Evolutionary conservation across 371 early-diverging fungal genomes (phyloP).

Genomic region (Mortierella sp.): DNA sequence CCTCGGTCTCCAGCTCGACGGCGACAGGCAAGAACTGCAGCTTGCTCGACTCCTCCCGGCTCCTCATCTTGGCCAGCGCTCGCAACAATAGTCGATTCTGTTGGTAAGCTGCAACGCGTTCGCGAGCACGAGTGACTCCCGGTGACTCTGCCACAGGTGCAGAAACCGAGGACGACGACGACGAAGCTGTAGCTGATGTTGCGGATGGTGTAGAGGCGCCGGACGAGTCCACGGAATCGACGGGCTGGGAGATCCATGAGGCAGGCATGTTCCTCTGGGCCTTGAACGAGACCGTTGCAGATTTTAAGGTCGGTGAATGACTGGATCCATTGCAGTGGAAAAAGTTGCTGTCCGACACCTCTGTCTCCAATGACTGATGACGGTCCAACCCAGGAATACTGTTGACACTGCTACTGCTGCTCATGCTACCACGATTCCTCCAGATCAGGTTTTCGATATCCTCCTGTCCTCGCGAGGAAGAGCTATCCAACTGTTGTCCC

Average conservation of each 20-base stretch:
- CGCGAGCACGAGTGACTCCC: background rate
- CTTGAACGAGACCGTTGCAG: constrained; percentile 40
- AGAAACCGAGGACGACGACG: background rate
- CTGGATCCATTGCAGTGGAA: constrained; percentile 31
- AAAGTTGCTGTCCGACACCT: constrained; percentile 28
- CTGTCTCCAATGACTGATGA: background rate
- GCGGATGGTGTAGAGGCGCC: background rate
- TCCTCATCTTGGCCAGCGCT: constrained; percentile 15
- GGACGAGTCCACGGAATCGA: background rate
- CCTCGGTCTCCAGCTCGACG: constrained; percentile 19
- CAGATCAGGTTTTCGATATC: constrained; percentile 34
- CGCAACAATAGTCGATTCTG: constrained; percentile 32
- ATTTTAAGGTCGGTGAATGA: constrained; percentile 7
- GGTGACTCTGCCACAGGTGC: background rate
- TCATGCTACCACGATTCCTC: constrained; percentile 16
- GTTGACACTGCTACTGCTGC: constrained; percentile 2
- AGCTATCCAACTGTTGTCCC: background rate
- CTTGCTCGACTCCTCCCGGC: background rate
- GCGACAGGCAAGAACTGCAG: constrained; percentile 27
- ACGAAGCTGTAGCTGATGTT: background rate
- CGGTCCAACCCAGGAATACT: background rate
- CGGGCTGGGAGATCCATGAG: constrained; percentile 22
- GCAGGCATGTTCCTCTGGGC: constrained; percentile 37
- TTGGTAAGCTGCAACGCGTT: constrained; percentile 28
- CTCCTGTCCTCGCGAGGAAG: background rate